Evolutionary conservation across 495 filamentous ascomycete genomes (phyloP).

Genomic region (Aspergillus steynii): DNA sequence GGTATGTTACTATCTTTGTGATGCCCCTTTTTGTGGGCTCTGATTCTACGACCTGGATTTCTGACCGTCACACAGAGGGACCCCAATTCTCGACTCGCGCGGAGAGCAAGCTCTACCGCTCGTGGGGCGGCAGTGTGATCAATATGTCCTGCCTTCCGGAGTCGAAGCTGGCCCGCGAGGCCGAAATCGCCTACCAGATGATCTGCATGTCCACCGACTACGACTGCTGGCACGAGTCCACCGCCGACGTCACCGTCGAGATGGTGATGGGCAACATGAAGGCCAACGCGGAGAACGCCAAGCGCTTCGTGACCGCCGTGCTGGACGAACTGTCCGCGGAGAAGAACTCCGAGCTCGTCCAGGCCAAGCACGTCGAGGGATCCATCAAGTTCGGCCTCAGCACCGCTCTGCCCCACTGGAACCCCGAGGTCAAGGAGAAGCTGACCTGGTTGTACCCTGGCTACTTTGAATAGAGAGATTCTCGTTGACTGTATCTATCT

Average conservation of each 20-base stretch:
- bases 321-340: conserved; percentile 78
- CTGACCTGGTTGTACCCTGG: conserved; percentile 76
- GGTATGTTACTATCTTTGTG: conserved; percentile 49
- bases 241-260: conserved; percentile 82
- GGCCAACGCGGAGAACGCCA: conserved; percentile 84
- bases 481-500: not conserved
- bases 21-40: not conserved
- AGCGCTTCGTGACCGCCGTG: conserved; percentile 79
- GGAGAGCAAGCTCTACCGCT: conserved; percentile 90
- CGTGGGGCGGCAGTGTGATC: conserved; percentile 87
- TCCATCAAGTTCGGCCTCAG: conserved; percentile 64
- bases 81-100: conserved; percentile 97
- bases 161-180: conserved; percentile 92
- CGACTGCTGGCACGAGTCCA: conserved; percentile 85
- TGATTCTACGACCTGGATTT: too few species aligned
- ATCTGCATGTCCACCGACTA: conserved; percentile 99
- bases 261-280: conserved; percentile 98
- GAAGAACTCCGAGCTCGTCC: conserved; percentile 71
- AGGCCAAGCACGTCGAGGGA: conserved; percentile 62
- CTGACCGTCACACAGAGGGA: conserved; percentile 58
- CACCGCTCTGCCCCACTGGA: conserved; percentile 64
- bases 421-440: conserved; percentile 64
- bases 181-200: conserved; percentile 95
- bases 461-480: conserved; percentile 31
- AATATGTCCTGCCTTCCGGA: conserved; percentile 98